phyloP scores from a whole-genome alignment of 139 green algal genomes.

The Picochlorum costavermella region DNA sequence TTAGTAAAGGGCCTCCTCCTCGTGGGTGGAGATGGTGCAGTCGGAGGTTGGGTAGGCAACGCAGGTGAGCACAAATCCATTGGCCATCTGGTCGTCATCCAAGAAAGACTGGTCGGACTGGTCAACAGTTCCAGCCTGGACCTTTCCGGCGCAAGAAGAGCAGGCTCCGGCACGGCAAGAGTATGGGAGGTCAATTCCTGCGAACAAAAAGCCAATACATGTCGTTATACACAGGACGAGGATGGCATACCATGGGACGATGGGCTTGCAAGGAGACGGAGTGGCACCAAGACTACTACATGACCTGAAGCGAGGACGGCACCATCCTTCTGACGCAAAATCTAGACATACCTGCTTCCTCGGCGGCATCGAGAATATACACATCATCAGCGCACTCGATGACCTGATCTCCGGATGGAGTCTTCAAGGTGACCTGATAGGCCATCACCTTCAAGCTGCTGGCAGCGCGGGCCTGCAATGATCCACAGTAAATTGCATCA shows the following conservation, averaged over 20 bases:
- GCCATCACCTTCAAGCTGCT: conserved; percentile 28
- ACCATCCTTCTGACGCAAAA: background rate
- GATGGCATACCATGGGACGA: too few species aligned
- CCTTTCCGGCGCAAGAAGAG: conserved; percentile 75
- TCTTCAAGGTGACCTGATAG: conserved; percentile 65
- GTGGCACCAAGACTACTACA: conserved; percentile 6
- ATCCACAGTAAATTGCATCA: background rate
- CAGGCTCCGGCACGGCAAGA: conserved; percentile 77
- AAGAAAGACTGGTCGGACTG: conserved; percentile 83
- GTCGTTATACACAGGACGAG: too few species aligned
- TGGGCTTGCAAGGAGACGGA: too few species aligned
- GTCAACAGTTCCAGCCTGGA: conserved; percentile 60
- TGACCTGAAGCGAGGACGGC: background rate
- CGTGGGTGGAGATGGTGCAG: conserved; percentile 69
- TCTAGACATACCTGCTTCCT: conserved; percentile 52
- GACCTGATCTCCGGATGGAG: conserved; percentile 48
- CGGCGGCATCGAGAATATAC: conserved; percentile 79
- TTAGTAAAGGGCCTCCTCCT: conserved; percentile 72
- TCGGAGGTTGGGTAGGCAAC: conserved; percentile 77
- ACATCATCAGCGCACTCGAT: conserved; percentile 65
- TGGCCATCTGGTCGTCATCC: conserved; percentile 73
- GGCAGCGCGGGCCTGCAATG: conserved; percentile 6
- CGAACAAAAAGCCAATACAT: background rate
- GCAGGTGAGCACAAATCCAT: conserved; percentile 80
- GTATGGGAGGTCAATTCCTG: conserved; percentile 77